Evolutionary conservation across 108 stramenopile genomes (phyloP).

Genomic region (Cyclotella cryptica): DNA sequence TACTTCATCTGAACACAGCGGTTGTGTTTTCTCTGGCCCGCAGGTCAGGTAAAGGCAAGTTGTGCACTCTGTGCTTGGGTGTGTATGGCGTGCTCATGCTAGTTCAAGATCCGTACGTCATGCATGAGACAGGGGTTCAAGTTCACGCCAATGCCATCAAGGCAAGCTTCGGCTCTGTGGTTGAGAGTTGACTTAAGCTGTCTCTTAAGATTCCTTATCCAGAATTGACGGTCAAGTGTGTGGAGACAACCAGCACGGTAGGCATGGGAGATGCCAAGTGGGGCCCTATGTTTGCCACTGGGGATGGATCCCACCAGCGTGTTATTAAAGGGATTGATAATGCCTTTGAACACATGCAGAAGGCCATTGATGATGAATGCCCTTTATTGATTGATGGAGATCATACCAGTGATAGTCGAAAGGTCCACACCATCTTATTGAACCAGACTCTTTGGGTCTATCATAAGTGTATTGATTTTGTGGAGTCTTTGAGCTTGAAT

Average conservation of each 20-base stretch:
- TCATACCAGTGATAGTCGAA: background rate
- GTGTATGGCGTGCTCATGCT: background rate
- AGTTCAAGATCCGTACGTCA: constrained; percentile 9
- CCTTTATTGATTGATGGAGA: background rate
- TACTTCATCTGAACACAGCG: background rate
- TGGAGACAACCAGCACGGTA: background rate
- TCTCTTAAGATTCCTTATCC: constrained; percentile 11
- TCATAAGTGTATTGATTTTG: background rate
- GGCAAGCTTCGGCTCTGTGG: constrained; percentile 2
- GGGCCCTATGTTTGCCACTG: constrained; percentile 1
- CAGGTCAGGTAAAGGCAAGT: background rate
- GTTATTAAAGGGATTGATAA: background rate
- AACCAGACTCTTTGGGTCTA: background rate
- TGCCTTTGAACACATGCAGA: background rate
- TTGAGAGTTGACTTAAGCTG: background rate
- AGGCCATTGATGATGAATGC: background rate
- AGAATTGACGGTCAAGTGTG: background rate
- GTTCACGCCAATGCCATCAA: constrained; percentile 9
- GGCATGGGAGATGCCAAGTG: background rate
- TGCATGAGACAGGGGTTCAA: background rate
- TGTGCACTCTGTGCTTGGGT: background rate
- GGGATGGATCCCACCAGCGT: background rate
- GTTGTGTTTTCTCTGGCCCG: background rate
- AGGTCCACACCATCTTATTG: constrained; percentile 1
- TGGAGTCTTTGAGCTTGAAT: background rate